Conservation (phyloP, 2,329 filamentous ascomycete genomes). For the Thielaviopsis ethacetica region DNA sequence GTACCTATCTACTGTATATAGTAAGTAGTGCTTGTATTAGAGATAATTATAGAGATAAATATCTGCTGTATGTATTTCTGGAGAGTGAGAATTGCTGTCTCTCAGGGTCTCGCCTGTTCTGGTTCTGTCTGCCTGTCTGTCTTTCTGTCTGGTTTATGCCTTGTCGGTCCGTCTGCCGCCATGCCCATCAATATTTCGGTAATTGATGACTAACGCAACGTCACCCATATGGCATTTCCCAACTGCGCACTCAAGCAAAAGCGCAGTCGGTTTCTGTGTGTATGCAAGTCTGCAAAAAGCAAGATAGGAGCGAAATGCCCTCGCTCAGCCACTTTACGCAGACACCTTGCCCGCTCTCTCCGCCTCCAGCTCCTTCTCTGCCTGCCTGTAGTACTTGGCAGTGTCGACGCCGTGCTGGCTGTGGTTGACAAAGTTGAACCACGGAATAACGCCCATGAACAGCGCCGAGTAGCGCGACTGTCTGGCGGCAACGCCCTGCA, state of each 20-base stretch:
- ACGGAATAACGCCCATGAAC: slow-evolving; percentile 72
- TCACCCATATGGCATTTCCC: neutral
- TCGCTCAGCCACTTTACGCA: neutral
- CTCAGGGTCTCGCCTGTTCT: neutral
- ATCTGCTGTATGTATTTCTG: neutral
- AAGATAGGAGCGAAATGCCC: neutral
- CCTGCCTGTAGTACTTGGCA: slow-evolving; percentile 93
- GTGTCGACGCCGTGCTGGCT: slow-evolving; percentile 91
- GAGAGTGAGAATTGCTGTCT: neutral
- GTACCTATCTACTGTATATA: neutral
- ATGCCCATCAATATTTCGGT: neutral
- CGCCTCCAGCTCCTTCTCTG: slow-evolving; percentile 80
- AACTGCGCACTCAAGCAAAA: neutral
- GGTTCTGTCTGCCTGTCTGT: neutral
- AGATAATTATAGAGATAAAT: too few relatives aligned
- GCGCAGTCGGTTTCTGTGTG: neutral
- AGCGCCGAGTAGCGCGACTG: slow-evolving; percentile 85
- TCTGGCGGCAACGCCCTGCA: slow-evolving; percentile 82
- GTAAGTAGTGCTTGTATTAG: too few relatives aligned
- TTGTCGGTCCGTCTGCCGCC: neutral
- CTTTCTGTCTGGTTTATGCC: neutral
- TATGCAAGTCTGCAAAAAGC: neutral
- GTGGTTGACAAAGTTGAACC: slow-evolving; percentile 99
- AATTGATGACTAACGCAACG: too few relatives aligned
- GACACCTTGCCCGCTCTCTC: slow-evolving; percentile 28